phyloP scores from a whole-genome alignment of 2,329 filamentous ascomycete genomes.

The Claviceps sp. region DNA sequence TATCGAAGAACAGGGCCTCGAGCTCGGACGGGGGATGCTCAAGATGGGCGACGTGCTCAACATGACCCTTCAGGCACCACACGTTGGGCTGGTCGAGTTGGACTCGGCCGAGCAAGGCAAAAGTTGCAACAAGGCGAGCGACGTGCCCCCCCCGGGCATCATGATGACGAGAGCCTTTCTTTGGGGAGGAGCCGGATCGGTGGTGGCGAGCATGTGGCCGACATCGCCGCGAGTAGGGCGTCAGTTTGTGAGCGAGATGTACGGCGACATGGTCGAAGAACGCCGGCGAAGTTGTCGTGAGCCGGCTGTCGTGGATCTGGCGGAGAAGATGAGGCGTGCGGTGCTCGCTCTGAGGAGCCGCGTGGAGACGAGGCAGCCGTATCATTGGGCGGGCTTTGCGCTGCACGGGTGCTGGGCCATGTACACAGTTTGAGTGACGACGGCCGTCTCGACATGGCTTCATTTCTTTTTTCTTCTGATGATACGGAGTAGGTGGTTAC shows the following conservation, averaged over 20 bases:
- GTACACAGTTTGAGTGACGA: not conserved
- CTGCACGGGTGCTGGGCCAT: constrained; percentile 1
- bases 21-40: not conserved
- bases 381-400: not conserved
- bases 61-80: not conserved
- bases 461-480: too few relatives aligned
- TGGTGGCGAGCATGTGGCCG: not conserved
- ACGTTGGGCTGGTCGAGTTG: not conserved
- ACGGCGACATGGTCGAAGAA: not conserved
- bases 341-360: not conserved
- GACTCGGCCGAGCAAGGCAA: not conserved
- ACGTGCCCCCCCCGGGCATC: too few relatives aligned
- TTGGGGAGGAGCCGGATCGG: not conserved
- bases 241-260: not conserved
- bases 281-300: not conserved
- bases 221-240: not conserved
- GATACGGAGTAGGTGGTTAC: too few relatives aligned
- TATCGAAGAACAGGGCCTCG: not conserved
- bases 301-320: not conserved
- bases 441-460: too few relatives aligned
- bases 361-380: not conserved
- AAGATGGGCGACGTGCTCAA: not conserved
- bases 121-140: not conserved
- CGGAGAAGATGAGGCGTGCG: not conserved
- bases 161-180: not conserved